Base-by-base conservation (phyloP, 495 filamentous ascomycete genomes). In the Penicillium cataractarum region DNA sequence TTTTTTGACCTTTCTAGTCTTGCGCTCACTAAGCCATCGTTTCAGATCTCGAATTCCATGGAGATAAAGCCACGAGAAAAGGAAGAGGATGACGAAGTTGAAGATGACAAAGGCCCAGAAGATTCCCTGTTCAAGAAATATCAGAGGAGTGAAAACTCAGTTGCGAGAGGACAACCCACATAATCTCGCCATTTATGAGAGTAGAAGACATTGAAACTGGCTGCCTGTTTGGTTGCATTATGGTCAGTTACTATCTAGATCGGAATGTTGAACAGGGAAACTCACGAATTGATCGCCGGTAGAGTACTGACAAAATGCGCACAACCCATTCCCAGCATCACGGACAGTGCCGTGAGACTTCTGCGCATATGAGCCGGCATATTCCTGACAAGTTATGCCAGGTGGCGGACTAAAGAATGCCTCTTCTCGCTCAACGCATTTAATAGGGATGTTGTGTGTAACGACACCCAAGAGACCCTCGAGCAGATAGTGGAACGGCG, bases 401-500 rank as follows among this genome's bases (percentile, higher is more conserved):
- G 82, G 69, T 2, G 87, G 88, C 0, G 84, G 74, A 9, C 72
- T 63, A 68, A 90, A 88, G 17, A 74, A 68, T 3, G 86, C 81
- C 55, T 89, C 83, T 69, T 91, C 89, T 4, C 76, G 68, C 29
- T 74, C 61, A 12, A 80, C 67, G 59, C 89, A 92, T 4, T 57
- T 42, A n/a, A 92, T 76, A 0, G 81, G 80, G 0, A 85, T 71
- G 13, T 80, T 74, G 56, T 89, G 87, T 2, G 80, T 77, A 1
- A 83, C 77, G 17, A 84, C 79, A 4, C 76, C 80, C 6, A 90
- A 60, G 31, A 89, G 76, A 0, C 78, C 84, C 52, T 84, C 82
- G 2, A 90, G 60, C n/a, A 89, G 76, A 63, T 88, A 89, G 37
- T 82, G 80, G 70, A 89, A 89, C 0, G 87, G 87, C 1, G 82